These are phyloP conservation scores for Cnidoscolus chayamansa DNA, from an alignment of 441 rosid genomes.

Conservation along the genomic window DNA sequence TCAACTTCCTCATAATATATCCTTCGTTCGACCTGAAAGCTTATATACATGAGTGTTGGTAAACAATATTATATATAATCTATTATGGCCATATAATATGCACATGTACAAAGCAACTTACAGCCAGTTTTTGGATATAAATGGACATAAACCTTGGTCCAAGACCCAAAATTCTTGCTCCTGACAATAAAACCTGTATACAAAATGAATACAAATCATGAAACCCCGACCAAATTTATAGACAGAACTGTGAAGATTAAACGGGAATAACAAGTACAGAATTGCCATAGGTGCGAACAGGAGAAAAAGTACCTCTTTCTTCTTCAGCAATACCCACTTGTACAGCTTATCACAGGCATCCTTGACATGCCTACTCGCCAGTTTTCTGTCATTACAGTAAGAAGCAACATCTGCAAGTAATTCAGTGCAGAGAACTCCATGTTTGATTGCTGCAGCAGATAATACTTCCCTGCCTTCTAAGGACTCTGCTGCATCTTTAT, in stretches of 20 bases:
- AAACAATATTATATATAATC: not conserved
- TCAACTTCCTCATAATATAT: conserved; percentile 79
- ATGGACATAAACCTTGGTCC: conserved; percentile 91
- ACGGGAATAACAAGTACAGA: not conserved
- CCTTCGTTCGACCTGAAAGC: conserved; percentile 67
- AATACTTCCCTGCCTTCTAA: conserved; percentile 56
- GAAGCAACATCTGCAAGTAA: conserved; percentile 55
- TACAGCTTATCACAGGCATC: conserved; percentile 80
- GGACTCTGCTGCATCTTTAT: conserved; percentile 59
- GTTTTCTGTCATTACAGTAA: conserved; percentile 61
- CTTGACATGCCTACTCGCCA: conserved; percentile 70
- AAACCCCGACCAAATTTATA: not conserved
- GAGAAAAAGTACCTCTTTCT: conserved; percentile 49
- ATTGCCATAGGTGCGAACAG: not conserved
- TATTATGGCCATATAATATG: not conserved
- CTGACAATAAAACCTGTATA: conserved; percentile 63
- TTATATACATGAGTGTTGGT: not conserved
- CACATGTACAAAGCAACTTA: conserved; percentile 34
- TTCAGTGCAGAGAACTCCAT: conserved; percentile 53
- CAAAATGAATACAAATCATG: not conserved
- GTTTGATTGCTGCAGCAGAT: conserved; percentile 55
- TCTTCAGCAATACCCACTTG: conserved; percentile 78
- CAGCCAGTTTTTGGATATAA: conserved; percentile 70
- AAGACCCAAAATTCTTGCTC: conserved; percentile 79
- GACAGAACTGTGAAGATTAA: not conserved